Base-by-base conservation (phyloP, 2,329 filamentous ascomycete species). In the Rhynchosporium secalis region DNA sequence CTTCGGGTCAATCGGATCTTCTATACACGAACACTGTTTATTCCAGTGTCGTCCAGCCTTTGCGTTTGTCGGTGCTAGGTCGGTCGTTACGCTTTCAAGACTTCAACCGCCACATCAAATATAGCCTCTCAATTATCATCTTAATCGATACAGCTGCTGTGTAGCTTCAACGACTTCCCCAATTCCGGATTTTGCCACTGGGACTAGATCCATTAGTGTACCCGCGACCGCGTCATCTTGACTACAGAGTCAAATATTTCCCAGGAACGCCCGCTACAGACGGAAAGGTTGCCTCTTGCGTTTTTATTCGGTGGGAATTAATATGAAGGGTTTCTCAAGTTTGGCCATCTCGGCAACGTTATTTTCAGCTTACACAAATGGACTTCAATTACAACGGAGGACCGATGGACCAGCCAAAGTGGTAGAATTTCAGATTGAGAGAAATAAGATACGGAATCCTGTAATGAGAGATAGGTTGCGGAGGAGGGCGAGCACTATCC, bases 401-500 rank as follows among this genome's bases (percentile, higher is more conserved):
- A 69, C 67, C 29, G 66, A 72, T 65, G 70, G 66, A 40, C 61
- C 68, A 60, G 62, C 71, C 62, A 64, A 64, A 62, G 73, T 74
- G 26, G 71, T 75, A 33, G 71, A 68, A 57, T 71, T 75, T 59
- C 68, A 69, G 36, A 62, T 73, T 12, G 59, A 71, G 63, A 67
- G 71, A 62, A 71, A 65, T 45, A 20, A 55, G 10, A 63, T 71
- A 59, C 38, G 58, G 47, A 63, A 74, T 65, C 71, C 72, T 56
- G 56, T 72, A 45, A 36, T 60, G 51, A 68, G 70, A 58, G 73
- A 74, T 56, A 66, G 75, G 60, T 70, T 80, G 70, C 77, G 79
- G 43, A 72, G 76, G 58, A 81, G 82, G 65, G 76, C 78, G 58
- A 76, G 74, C 1, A 76, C 79, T 0, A 72, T 84, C 4, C 69